Base-by-base conservation (phyloP, 805 yeast genomes). In the Yarrowia deformans region DNA sequence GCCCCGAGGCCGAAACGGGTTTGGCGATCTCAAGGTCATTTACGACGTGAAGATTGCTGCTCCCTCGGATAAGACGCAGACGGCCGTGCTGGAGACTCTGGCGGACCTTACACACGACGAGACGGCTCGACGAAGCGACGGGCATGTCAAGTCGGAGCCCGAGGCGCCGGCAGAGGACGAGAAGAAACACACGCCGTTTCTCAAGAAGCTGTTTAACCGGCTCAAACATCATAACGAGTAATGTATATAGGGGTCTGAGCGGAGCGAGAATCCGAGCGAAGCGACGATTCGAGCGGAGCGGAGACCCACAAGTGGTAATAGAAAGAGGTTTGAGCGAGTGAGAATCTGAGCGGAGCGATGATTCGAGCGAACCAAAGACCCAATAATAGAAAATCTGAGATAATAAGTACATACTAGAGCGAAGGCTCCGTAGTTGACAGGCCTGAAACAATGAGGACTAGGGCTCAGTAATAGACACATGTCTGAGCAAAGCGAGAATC, bases 51-150 rank as follows among this genome's bases (percentile, higher is more conserved):
- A 86, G 74, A 87, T 93, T 4, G 81, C 88, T 73, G 85, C 87
- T 69, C 97, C 98, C 1, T 84, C 84, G 69, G 89, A 90, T 32
- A 90, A 94, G 14, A 89, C 95, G 0, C 97, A 95, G 78, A 89
- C 88, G 13, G 96, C 96, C 37, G 81, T 95, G 69, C 83, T 96
- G 75, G 99, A 95, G 77, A 97, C 97, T 0, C 83, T 95, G 72
- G 99, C 99, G 1, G 97, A 93, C 76, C 90, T 97, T 1, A 85
- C 90, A 61, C 87, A 90, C 70, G 99, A 95, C 77, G 82, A 82
- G 52, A 84, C 83, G 32, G 99, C 99, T 3, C 90, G 85, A 73
- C 82, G 96, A 72, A 81, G 88, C 13, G 88, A 56, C 39, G 67
- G 88, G 8, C 87, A 56, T 14, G 67, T 54, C 35, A 39, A 54